These are phyloP conservation scores for Hymenoscyphus scutula DNA, from an alignment of 2,329 filamentous ascomycete species.

Conservation along the genomic window DNA sequence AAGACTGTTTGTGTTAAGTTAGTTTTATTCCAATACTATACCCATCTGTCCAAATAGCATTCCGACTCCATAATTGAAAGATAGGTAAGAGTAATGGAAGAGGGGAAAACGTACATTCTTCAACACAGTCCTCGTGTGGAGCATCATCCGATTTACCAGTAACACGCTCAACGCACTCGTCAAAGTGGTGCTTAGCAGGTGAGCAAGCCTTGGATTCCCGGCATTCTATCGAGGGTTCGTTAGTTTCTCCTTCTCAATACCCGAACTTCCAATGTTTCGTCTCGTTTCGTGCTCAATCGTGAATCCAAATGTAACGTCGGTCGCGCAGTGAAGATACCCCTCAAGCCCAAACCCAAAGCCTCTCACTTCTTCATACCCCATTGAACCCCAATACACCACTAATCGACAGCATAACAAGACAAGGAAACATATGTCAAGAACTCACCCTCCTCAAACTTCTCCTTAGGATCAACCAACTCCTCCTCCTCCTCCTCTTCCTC, in stretches of 20 bases:
- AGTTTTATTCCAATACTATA: conserved; percentile 5
- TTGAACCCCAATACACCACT: not conserved
- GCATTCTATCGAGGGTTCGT: conserved; percentile 67
- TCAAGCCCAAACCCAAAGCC: not conserved
- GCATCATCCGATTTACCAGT: conserved; percentile 68
- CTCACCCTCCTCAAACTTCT: conserved; percentile 88
- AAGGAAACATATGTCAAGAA: conserved; percentile 32
- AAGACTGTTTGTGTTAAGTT: conserved; percentile 65
- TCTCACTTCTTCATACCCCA: too few species aligned
- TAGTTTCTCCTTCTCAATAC: conserved; percentile 10
- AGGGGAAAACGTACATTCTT: conserved; percentile 83
- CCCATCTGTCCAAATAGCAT: not conserved
- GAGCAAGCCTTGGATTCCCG: conserved; percentile 80
- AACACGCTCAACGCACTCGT: conserved; percentile 96
- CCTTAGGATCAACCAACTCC: conserved; percentile 82
- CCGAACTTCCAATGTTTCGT: too few species aligned
- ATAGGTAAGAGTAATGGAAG: too few species aligned
- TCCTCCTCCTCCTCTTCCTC: conserved; percentile 68
- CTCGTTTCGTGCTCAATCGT: not conserved
- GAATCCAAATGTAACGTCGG: too few species aligned
- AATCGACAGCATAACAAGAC: not conserved
- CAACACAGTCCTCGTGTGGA: conserved; percentile 90
- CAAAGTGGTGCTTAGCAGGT: conserved; percentile 93
- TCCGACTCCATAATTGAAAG: too few species aligned
- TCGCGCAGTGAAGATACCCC: not conserved